Base-by-base conservation (phyloP, 2,329 filamentous ascomycete species). In the Colletotrichum gigasporum region DNA sequence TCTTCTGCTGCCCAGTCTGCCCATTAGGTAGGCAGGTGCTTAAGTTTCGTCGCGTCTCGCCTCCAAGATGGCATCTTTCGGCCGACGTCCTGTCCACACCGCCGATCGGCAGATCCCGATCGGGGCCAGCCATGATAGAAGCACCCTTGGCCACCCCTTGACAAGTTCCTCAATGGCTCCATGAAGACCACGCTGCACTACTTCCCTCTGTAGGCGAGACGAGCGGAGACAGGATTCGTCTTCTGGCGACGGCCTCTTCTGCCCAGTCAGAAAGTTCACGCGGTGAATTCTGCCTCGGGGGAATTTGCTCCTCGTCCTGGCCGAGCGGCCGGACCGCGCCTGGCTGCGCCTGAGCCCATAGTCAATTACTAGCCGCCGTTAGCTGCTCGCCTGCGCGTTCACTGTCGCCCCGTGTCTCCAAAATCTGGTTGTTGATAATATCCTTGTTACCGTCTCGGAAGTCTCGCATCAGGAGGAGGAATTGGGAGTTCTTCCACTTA, bases 401-500 rank as follows among this genome's bases (percentile, higher is more conserved):
- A 4, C 42, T 50, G 8, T 37, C 34, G 10, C 10, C 14, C 6
- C 24, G 51, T 4, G 71, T 78, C 41, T 75, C 74, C 5, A 73
- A 72, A 24, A 82, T 78, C 69, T 80, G 73, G 30, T 81, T 76
- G 42, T 79, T 75, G 11, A 80, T 69, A 48, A 82, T 80, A 18
- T 81, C 79, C 66, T 82, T 82, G 20, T 71, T 75, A 2, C 80
- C 80, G 48, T 82, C 80, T 8, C 78, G 73, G 45, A 82, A 81
- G 57, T 82, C 80, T 16, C 78, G 76, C 80, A 82, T 82, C 4
- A 82, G 72, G 0, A 76, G 76, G 7, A 82, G 70, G 41, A 82
- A 82, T n/a, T 75, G 71, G 0, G 80, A 82, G 44, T 82, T 80
- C 66, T 80, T 79, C 80, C 80, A 82, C 67, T 82, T 82, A 8